Conservation (phyloP, 257 asterid genomes). For the Solanum peruvianum region DNA sequence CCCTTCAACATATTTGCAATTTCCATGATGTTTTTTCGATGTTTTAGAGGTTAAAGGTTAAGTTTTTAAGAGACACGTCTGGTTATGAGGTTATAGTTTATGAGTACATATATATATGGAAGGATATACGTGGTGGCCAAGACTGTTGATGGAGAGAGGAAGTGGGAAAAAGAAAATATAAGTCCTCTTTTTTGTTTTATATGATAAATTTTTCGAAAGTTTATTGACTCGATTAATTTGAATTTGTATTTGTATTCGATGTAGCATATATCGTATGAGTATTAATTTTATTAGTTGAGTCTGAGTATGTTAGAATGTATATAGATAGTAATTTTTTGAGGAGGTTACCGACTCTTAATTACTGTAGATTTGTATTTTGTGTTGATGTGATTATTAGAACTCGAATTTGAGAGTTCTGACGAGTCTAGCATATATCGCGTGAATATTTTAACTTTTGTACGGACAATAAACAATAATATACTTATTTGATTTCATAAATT, state of each 20-base stretch:
- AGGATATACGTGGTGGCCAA: constrained; percentile 24
- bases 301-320: too few species aligned
- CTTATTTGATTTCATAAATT: neutral
- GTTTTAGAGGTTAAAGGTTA: neutral
- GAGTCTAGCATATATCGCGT: neutral
- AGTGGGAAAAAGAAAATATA: neutral
- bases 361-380: too few species aligned
- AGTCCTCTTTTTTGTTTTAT: neutral
- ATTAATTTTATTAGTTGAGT: neutral
- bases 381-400: neutral
- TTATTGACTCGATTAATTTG: neutral
- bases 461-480: neutral
- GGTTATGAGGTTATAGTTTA: neutral
- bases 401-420: neutral
- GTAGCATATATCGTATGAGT: too few species aligned
- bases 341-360: too few species aligned
- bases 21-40: neutral
- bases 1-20: neutral
- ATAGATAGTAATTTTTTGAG: too few species aligned
- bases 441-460: neutral
- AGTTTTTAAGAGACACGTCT: neutral
- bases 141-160: constrained; percentile 4
- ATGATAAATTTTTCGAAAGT: neutral
- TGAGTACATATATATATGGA: neutral
- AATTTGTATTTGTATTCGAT: neutral